Base-by-base conservation (phyloP, 1,284 basidiomycete species). In the Austroboletus olivaceoglutinosus region DNA sequence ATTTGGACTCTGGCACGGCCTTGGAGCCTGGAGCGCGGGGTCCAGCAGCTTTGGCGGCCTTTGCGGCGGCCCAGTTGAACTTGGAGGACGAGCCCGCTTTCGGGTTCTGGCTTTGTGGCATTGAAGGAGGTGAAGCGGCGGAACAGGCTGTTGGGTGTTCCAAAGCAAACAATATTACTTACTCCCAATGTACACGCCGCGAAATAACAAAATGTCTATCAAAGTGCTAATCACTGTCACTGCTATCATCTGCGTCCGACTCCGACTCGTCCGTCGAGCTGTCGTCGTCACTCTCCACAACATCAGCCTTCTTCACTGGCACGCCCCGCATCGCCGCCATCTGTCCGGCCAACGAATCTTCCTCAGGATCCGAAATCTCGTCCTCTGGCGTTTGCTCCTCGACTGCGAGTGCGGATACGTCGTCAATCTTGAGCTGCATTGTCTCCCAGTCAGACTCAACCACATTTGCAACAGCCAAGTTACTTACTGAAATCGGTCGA, bases 241-340 rank as follows among this genome's bases (percentile, higher is more conserved):
- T 67, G 21, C 54, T 65, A 6, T 62, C 56, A 11, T 47, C 48
- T 16, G 34, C 56, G 4, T 34, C 45, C 3, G 42, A 30, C 1
- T 45, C 49, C 27, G 43, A 60, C 25, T 61, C 68, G 40, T 67
- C 65, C 33, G 64, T 66, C 4, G 54, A 57, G 22, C 69, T 73
- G 51, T 78, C 75, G 4, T 78, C 73, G 13, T 77, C 78, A 12
- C 76, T 74, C 48, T 69, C 72, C 59, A 81, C 73, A 5, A 64
- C 70, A 4, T 58, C 60, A 0, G 62, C 68, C 54, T 75, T 83
- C 79, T 94, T 96, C 49, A 98, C 94, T 34, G 83, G 69, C 15
- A 87, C 90, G 6, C 97, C 97, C 47, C 92, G 86, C 93, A 99
- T 96, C 45, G 88, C 82, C 3, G 96, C 95, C 94, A 99, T 98